phyloP scores from a whole-genome alignment of 1,284 basidiomycete genomes.

The Meira nashicola region DNA sequence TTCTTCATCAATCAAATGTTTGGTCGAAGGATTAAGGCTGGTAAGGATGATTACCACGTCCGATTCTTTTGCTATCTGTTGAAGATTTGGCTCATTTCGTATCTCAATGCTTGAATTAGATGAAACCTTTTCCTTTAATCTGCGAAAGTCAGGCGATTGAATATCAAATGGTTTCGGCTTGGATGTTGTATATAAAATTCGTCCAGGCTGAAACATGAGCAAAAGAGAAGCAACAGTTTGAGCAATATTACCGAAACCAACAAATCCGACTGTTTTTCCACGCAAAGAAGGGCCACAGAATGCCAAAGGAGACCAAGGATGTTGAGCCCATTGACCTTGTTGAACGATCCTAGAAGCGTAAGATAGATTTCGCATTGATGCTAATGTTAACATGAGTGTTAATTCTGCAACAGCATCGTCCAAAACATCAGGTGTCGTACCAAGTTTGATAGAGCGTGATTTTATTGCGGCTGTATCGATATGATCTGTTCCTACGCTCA shows the following conservation, averaged over 20 bases:
- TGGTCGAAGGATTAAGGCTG: neutral
- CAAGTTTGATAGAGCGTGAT: neutral
- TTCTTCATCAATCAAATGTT: neutral
- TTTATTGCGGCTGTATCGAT: neutral
- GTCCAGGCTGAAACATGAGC: neutral
- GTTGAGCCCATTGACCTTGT: neutral
- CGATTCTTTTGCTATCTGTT: neutral
- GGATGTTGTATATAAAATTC: neutral
- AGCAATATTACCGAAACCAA: conserved; percentile 2
- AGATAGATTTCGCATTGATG: neutral
- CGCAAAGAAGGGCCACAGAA: neutral
- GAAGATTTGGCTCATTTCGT: neutral
- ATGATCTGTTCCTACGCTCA: conserved; percentile 4
- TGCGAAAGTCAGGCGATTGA: too few species aligned
- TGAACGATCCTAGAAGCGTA: neutral
- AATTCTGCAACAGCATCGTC: conserved; percentile 1
- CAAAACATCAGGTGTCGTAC: neutral
- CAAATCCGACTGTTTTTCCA: neutral
- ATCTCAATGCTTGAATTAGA: neutral
- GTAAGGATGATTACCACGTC: neutral
- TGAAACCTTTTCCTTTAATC: too few species aligned
- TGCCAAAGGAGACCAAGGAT: neutral
- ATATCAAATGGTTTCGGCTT: neutral
- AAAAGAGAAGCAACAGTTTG: neutral
- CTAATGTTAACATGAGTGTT: neutral